Percentiles rank a stretch among this genome's conserved stretches.
Conservation (phyloP, 192 early-diverging fungal species). For the Endogone sp. region DNA sequence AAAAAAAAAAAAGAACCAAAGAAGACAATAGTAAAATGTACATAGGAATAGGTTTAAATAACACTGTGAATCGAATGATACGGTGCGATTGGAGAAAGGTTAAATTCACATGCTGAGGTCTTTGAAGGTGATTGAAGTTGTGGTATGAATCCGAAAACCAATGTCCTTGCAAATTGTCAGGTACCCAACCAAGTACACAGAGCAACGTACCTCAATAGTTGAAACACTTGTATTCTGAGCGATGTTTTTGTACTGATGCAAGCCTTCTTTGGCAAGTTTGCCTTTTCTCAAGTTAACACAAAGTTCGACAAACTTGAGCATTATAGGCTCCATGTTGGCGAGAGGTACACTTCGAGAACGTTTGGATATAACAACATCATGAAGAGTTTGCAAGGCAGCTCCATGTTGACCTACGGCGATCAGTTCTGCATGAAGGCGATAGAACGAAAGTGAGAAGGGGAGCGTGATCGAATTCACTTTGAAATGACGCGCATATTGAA, state of each 20-base stretch:
- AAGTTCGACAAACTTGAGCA: constrained; percentile 91
- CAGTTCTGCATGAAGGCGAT: constrained; percentile 48
- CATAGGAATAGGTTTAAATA: too few relatives aligned
- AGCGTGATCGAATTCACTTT: constrained; percentile 1
- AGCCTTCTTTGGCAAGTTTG: constrained; percentile 91
- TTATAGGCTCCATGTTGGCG: constrained; percentile 83
- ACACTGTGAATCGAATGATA: too few relatives aligned
- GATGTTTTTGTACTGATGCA: constrained; percentile 98
- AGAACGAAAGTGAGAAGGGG: background rate
- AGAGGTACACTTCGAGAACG: constrained; percentile 81
- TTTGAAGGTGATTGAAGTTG: too few relatives aligned
- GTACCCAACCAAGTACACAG: too few relatives aligned
- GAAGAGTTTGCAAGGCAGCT: constrained; percentile 81
- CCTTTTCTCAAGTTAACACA: constrained; percentile 84
- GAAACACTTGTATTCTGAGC: constrained; percentile 91
- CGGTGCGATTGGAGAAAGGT: too few relatives aligned
- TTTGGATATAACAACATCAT: constrained; percentile 91
- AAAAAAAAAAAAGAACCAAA: too few relatives aligned
- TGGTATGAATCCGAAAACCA: too few relatives aligned
- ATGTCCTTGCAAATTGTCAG: too few relatives aligned
- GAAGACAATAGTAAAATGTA: too few relatives aligned
- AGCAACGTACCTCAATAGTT: constrained; percentile 71
- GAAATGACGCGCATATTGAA: constrained; percentile 10
- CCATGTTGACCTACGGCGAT: constrained; percentile 82
- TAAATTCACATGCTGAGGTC: too few relatives aligned